Conservation (phyloP, 1,284 basidiomycete species). For the Porphyrellus sp. region DNA sequence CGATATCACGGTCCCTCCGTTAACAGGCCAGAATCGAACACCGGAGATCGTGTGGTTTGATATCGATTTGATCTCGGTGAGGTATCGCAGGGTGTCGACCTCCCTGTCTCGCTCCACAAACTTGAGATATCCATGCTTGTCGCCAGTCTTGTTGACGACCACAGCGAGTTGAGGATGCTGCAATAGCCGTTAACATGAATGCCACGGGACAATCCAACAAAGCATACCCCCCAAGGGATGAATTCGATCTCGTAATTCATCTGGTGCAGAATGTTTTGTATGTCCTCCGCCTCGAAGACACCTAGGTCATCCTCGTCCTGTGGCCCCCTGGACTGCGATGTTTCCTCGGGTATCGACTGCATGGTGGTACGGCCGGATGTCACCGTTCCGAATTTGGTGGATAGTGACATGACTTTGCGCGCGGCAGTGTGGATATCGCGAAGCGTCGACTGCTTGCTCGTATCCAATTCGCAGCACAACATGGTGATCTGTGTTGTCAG, state of each 20-base stretch:
- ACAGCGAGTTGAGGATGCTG: constrained; percentile 1
- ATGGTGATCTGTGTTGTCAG: neutral
- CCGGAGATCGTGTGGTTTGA: neutral
- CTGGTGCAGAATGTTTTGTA: constrained; percentile 2
- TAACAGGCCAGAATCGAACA: neutral
- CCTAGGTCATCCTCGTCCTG: constrained; percentile 2
- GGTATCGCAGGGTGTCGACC: neutral
- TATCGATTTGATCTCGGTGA: neutral
- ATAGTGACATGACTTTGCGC: neutral
- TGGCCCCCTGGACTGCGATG: too few species aligned
- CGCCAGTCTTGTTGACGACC: neutral
- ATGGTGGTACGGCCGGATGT: neutral
- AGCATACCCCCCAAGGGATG: neutral
- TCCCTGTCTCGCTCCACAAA: neutral
- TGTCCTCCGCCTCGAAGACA: constrained; percentile 5
- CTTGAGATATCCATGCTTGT: constrained; percentile 1
- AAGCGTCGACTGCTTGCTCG: neutral
- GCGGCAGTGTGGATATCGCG: neutral
- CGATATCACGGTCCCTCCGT: neutral
- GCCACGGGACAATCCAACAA: neutral
- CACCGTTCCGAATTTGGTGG: neutral
- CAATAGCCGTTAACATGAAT: neutral
- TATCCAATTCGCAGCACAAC: neutral
- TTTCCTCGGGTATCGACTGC: neutral
- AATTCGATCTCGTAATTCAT: constrained; percentile 11